phyloP scores from a whole-genome alignment of 169 alveolate species.

The Hepatocystis sp. region DNA sequence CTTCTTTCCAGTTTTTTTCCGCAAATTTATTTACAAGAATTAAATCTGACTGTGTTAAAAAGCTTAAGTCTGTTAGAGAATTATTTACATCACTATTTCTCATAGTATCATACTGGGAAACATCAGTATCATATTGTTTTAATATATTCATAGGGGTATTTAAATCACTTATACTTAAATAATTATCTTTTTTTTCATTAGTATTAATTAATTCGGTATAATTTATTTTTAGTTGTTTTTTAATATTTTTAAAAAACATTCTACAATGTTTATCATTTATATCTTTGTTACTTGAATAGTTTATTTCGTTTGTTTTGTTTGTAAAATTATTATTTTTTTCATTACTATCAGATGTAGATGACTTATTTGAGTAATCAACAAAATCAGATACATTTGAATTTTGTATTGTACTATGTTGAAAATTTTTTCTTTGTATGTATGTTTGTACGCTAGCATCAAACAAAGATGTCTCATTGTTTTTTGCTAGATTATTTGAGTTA shows the following conservation, averaged over 20 bases:
- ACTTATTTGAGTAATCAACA: too few species aligned
- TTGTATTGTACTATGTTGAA: too few species aligned
- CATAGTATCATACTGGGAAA: not conserved
- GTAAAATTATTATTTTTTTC: too few species aligned
- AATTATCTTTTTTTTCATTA: not conserved
- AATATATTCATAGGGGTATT: conserved; percentile 30
- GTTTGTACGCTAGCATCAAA: too few species aligned
- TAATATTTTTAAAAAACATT: conserved; percentile 49
- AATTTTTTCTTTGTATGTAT: too few species aligned
- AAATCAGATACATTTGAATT: too few species aligned
- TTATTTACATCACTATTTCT: not conserved
- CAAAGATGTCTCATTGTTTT: too few species aligned
- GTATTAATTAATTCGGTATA: not conserved
- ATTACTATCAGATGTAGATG: too few species aligned
- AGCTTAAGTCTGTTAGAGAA: conserved; percentile 1
- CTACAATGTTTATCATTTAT: conserved; percentile 47
- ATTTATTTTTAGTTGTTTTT: conserved; percentile 48
- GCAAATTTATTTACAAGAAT: conserved; percentile 10
- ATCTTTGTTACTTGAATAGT: conserved; percentile 13
- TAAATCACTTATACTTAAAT: conserved; percentile 42
- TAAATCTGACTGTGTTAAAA: conserved; percentile 4
- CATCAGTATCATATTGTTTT: not conserved
- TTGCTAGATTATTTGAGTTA: too few species aligned
- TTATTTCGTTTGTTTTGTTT: not conserved
- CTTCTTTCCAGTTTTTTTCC: not conserved